Base-by-base conservation (phyloP, 2,329 filamentous ascomycete genomes). In the Phaeoacremonium minimum region DNA sequence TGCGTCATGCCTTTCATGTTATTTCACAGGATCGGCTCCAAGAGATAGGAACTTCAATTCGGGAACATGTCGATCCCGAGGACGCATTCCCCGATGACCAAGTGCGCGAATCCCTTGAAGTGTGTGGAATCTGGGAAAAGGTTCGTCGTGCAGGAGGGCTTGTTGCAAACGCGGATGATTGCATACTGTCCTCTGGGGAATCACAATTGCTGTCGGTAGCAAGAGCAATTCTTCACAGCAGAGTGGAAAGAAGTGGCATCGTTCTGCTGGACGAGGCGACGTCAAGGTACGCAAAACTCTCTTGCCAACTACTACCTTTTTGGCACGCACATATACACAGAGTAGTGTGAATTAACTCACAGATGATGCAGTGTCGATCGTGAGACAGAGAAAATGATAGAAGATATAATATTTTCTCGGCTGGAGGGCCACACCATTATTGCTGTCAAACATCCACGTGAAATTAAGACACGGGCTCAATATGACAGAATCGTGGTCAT, bases 1-100 rank as follows among this genome's bases (percentile, higher is more conserved):
- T 85, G 1, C 75, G 80, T 14, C 71, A 69, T 9, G 62, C 79
- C n/a, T 64, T 84, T 15, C 83, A 78, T 0, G 83, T 84, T 55
- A 69, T 85, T 6, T 78, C 80, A 0, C 80, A 85, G 52, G 80
- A 85, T 34, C 63, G 68, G 18, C 55, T 67, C 37, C 18, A 28
- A 15, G 51, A 63, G 7, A 53, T 67, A 8, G 57, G 57, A 8
- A 63, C 61, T 15, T 62, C 52, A 5, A 49, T 72, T 5, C 61
- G 63, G 14, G 50, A 58, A 14, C 71, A 71, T 18, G 52, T 67
- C 5, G 66, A 69, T 40, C 64, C 67, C 1, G 44, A 52, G 4
- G 44, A 46, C 5, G 41, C 44, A n/a, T 49, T 48, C 37, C 51
- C 55, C 5, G 57, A 67, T 28, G 55, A 58, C 19, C 53, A 55